Evolutionary conservation across 2,329 filamentous ascomycete genomes (phyloP).

Genomic region (Eutypella sp.): DNA sequence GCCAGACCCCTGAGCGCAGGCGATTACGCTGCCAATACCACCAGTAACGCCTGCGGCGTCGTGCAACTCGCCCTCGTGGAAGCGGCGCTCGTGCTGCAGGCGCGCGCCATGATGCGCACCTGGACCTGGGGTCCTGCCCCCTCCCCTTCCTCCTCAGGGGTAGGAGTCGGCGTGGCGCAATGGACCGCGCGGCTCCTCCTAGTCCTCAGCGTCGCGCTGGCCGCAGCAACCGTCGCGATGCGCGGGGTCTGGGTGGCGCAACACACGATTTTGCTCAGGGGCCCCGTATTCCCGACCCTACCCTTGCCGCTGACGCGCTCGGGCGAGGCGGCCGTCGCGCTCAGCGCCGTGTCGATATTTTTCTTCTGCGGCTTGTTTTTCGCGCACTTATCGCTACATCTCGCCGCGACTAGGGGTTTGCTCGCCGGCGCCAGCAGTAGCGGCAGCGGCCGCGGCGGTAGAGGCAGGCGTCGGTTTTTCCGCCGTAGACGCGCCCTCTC

Average conservation of each 20-base stretch:
- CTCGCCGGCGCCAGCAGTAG: conserved; percentile 32
- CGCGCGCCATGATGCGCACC: conserved; percentile 46
- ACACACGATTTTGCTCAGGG: conserved; percentile 8
- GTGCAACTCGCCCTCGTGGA: conserved; percentile 42
- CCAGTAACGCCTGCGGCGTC: conserved; percentile 37
- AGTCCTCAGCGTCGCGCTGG: conserved; percentile 10
- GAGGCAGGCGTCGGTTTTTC: not conserved
- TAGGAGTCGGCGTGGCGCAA: conserved; percentile 12
- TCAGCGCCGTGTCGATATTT: conserved; percentile 37
- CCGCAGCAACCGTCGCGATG: conserved; percentile 14
- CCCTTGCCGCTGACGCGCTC: conserved; percentile 31
- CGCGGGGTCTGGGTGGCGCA: conserved; percentile 17
- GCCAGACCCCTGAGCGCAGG: conserved; percentile 38
- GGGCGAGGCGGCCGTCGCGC: conserved; percentile 32
- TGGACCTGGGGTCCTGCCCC: no score
- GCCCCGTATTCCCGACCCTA: conserved; percentile 13
- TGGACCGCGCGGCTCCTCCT: conserved; percentile 6
- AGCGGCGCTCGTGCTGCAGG: conserved; percentile 45
- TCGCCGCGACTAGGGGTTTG: conserved; percentile 42
- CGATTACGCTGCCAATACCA: conserved; percentile 33
- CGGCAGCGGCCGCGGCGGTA: conserved; percentile 4
- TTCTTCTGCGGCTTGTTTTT: conserved; percentile 56
- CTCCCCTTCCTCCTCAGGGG: no score
- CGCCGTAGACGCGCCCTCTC: conserved; percentile 28
- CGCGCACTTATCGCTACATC: conserved; percentile 43